These are phyloP conservation scores for Aquilaria sinensis DNA, from an alignment of 345 rosid genomes.

Conservation along the genomic window DNA sequence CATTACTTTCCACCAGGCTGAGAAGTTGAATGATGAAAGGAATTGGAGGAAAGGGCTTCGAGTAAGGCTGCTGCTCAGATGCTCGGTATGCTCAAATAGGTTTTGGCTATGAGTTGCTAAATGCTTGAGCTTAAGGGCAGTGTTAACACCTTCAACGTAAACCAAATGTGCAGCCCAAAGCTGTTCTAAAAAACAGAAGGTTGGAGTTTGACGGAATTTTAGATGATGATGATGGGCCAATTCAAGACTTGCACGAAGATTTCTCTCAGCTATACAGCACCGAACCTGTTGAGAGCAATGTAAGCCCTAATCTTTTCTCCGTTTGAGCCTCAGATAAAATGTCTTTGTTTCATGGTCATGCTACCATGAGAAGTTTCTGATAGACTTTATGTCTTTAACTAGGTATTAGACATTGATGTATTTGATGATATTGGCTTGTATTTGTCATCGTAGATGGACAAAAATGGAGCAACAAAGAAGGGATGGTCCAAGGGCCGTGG, in stretches of 20 bases:
- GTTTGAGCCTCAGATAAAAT: too few species aligned
- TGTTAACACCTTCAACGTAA: too few species aligned
- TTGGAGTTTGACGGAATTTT: conserved; percentile 60
- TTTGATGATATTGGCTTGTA: too few species aligned
- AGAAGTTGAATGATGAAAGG: conserved; percentile 81
- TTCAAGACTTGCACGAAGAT: conserved; percentile 43
- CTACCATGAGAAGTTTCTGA: too few species aligned
- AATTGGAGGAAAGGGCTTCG: conserved; percentile 98
- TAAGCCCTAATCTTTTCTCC: conserved; percentile 9
- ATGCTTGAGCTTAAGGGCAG: too few species aligned
- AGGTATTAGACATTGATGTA: too few species aligned
- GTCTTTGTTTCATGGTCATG: too few species aligned
- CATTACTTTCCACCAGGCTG: conserved; percentile 38
- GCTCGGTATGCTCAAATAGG: conserved; percentile 48
- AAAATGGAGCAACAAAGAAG: conserved; percentile 32
- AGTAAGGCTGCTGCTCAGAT: conserved; percentile 77
- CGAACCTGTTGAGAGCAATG: conserved; percentile 54
- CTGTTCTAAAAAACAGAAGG: conserved; percentile 66
- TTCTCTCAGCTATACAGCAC: conserved; percentile 33
- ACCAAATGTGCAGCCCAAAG: conserved; percentile 65
- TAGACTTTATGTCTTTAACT: too few species aligned
- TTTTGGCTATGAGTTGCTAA: too few species aligned
- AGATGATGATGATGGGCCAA: conserved; percentile 45
- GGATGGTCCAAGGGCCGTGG: conserved; percentile 65
- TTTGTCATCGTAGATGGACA: conserved; percentile 21